Percentiles rank a stretch among this genome's conserved stretches.
These are phyloP conservation scores for Backusella australiensis DNA, from an alignment of 192 early-diverging fungal species.

Conservation along the genomic window DNA sequence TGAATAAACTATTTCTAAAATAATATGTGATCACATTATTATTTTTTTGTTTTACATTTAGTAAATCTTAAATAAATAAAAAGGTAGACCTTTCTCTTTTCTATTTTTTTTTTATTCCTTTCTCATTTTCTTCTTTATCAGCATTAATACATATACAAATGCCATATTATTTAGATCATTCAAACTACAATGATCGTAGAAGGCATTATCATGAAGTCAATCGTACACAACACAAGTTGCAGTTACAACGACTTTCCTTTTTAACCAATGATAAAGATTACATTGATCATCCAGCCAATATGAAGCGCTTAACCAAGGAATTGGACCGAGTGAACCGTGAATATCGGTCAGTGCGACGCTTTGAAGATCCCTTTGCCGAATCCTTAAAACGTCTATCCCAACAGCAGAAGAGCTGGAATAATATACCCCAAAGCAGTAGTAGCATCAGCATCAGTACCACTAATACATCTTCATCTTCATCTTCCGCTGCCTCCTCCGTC, in stretches of 20 bases:
- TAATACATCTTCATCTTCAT: not conserved
- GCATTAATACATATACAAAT: not conserved
- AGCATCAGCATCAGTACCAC: not conserved
- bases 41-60: not conserved
- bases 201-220: not conserved
- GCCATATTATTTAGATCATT: not conserved
- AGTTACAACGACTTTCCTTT: conserved; percentile 40
- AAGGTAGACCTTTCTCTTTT: not conserved
- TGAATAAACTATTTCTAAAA: conserved; percentile 12
- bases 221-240: conserved; percentile 45
- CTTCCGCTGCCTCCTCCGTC: not conserved
- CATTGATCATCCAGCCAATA: conserved; percentile 40
- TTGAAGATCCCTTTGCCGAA: conserved; percentile 39
- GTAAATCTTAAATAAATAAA: not conserved
- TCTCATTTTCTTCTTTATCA: conserved; percentile 8
- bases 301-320: conserved; percentile 40
- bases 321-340: conserved; percentile 44
- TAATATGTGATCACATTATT: conserved; percentile 1
- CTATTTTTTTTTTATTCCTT: not conserved
- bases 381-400: conserved; percentile 30
- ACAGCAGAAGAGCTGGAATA: not conserved
- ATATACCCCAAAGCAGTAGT: not conserved
- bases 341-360: conserved; percentile 33
- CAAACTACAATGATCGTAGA: conserved; percentile 7
- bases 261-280: conserved; percentile 41